Base-by-base conservation (phyloP, 345 rosid species). In the Moricandia arvensis region DNA sequence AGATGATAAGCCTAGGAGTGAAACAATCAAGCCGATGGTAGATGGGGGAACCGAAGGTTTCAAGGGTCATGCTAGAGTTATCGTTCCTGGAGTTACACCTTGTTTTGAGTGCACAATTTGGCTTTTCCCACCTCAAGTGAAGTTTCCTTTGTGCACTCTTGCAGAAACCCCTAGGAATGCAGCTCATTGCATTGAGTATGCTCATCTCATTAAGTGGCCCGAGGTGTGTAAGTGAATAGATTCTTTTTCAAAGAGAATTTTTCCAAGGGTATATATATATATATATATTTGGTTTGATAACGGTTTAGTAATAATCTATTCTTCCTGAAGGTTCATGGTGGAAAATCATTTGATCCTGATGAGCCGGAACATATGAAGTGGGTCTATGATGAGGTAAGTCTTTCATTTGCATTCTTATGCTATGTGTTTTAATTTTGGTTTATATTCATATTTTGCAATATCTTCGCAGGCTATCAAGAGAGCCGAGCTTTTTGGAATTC, bases 31-130 rank as follows among this genome's bases (percentile, higher is more conserved):
- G 76, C 91, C 93, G 65, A 87, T 92, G 90, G 99, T 92, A 57
- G 99, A 95, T 84, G 99, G 99, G 59, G 99, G 99, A 55, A 95
- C 99, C 8, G 99, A 95, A 87, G 99, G 99, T 69, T 95, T 95
- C 86, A 89, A 92, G 84, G 99, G 99, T 68, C 99, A 92, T 79
- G 98, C 98, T 38, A 95, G 98, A 84, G 91, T 95, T 68, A 90
- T 95, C 34, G 9, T 90, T 63, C 99, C 97, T 8, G 99, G 99
- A 18, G 67, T 83, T 73, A 90, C 98, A 3, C 99, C 98, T 2
- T 95, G 99, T 80, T 95, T 95, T 64, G 97, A 92, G 80, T 90
- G 98, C 82, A 88, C 93, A 16, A 92, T 95, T 74, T 92, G 97
- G 96, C 96, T 90, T 72, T 92, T 95, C 71, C 98, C 98, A 3